phyloP scores from a whole-genome alignment of 2,329 filamentous ascomycete genomes.

The Ophiostoma ips region DNA sequence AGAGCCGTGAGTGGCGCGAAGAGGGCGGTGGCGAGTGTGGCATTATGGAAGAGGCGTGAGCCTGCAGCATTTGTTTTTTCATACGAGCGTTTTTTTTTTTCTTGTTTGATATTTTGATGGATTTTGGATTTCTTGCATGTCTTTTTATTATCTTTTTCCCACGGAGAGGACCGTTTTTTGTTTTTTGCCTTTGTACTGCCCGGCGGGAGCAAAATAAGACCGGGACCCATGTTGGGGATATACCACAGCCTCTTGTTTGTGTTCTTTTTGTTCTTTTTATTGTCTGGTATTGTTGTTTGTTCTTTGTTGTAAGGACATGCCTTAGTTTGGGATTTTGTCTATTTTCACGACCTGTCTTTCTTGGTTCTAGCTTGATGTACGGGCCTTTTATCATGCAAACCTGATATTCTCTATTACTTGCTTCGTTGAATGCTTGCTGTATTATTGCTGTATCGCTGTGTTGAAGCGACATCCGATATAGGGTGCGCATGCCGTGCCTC shows the following conservation, averaged over 20 bases:
- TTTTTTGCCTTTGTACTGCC: background rate
- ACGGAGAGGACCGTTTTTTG: background rate
- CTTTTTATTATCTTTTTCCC: background rate
- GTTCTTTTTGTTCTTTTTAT: background rate
- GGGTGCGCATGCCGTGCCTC: no score
- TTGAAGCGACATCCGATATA: no score
- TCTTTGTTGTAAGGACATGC: background rate
- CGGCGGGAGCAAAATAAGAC: background rate
- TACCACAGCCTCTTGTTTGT: background rate
- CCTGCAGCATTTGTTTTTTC: background rate
- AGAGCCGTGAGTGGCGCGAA: constrained; percentile 84
- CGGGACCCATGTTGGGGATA: background rate
- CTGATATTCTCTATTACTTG: no score
- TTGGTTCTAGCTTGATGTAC: background rate
- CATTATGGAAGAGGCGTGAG: constrained; percentile 44
- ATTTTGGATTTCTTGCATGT: no score
- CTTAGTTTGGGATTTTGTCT: background rate
- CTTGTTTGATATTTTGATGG: background rate
- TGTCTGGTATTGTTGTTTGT: background rate
- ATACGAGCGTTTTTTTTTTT: background rate
- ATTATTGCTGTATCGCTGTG: no score
- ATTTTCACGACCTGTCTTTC: background rate
- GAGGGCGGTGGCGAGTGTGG: constrained; percentile 60
- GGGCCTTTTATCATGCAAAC: background rate
- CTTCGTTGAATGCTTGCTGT: no score